A percentile compares a stretch with the other conserved stretches of the same genome.
phyloP scores from a whole-genome alignment of 331 rosid species.

The Malus hybrid region DNA sequence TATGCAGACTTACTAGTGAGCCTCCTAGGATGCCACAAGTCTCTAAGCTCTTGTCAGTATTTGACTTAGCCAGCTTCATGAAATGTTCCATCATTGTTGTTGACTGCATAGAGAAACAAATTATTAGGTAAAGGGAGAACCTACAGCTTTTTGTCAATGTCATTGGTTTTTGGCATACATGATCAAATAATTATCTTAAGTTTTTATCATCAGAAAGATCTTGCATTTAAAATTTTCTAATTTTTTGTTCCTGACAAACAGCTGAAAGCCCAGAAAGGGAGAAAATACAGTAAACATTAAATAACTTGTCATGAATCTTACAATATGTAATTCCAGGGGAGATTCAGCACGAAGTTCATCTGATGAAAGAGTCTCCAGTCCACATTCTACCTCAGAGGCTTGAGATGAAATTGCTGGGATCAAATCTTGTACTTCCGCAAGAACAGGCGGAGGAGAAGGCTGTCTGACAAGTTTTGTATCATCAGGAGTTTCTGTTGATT shows the following conservation, averaged over 20 bases:
- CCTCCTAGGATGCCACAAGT: slow-evolving; percentile 97
- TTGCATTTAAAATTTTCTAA: neutral
- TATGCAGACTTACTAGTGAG: slow-evolving; percentile 69
- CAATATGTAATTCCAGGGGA: slow-evolving; percentile 79
- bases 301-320: slow-evolving; percentile 35
- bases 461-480: slow-evolving; percentile 63
- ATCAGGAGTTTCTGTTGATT: slow-evolving; percentile 39
- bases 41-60: slow-evolving; percentile 79
- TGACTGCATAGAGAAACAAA: slow-evolving; percentile 52
- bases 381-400: slow-evolving; percentile 41
- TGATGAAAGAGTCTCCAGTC: slow-evolving; percentile 37
- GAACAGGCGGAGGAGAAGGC: slow-evolving; percentile 96
- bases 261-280: neutral
- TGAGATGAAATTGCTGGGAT: slow-evolving; percentile 59
- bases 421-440: slow-evolving; percentile 89
- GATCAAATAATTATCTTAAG: neutral
- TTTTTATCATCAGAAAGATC: slow-evolving; percentile 4
- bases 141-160: neutral
- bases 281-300: neutral
- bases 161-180: neutral
- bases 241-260: slow-evolving; percentile 4
- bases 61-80: slow-evolving; percentile 83
- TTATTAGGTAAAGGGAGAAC: slow-evolving; percentile 7
- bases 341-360: slow-evolving; percentile 62
- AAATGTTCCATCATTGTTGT: slow-evolving; percentile 81